A percentile compares a stretch with the other conserved stretches of the same genome.
Evolutionary conservation across 495 filamentous ascomycete species (phyloP).

Genomic region (Hypomontagnella submonticulosa): DNA sequence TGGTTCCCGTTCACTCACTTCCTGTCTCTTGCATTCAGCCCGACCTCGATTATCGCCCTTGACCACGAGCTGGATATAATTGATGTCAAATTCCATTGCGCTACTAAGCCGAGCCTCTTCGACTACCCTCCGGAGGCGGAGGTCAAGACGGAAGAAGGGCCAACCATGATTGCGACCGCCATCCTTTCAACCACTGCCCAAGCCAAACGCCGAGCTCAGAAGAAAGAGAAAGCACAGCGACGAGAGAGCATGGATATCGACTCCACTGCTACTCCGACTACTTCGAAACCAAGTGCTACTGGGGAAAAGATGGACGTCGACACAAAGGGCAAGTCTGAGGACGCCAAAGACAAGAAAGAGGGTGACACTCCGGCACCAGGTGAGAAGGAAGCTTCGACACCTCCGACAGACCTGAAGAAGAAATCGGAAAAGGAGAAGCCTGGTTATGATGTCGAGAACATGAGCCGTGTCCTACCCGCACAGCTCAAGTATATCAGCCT

Average conservation of each 20-base stretch:
- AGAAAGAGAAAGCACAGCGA: slow-evolving; percentile 75
- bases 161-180: slow-evolving; percentile 93
- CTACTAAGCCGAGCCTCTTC: slow-evolving; percentile 92
- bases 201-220: slow-evolving; percentile 90
- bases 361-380: slow-evolving; percentile 52
- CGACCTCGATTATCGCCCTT: slow-evolving; percentile 92
- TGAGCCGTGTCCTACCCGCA: slow-evolving; percentile 91
- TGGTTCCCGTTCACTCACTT: slow-evolving; percentile 99
- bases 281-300: slow-evolving; percentile 62
- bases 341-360: slow-evolving; percentile 69
- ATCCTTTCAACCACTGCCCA: slow-evolving; percentile 97
- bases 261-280: slow-evolving; percentile 79
- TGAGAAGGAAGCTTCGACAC: slow-evolving; percentile 67
- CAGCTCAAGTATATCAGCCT: slow-evolving; percentile 97
- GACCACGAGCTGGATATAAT: slow-evolving; percentile 94
- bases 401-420: slow-evolving; percentile 71
- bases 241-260: slow-evolving; percentile 92
- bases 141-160: slow-evolving; percentile 90
- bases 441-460: slow-evolving; percentile 95
- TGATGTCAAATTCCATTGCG: slow-evolving; percentile 95
- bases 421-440: slow-evolving; percentile 96
- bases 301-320: slow-evolving; percentile 94
- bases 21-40: slow-evolving; percentile 90
- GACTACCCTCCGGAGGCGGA: slow-evolving; percentile 98
- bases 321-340: slow-evolving; percentile 71